These are phyloP conservation scores for Trichoderma asperellum DNA, from an alignment of 2,329 filamentous ascomycete genomes.

Conservation along the genomic window DNA sequence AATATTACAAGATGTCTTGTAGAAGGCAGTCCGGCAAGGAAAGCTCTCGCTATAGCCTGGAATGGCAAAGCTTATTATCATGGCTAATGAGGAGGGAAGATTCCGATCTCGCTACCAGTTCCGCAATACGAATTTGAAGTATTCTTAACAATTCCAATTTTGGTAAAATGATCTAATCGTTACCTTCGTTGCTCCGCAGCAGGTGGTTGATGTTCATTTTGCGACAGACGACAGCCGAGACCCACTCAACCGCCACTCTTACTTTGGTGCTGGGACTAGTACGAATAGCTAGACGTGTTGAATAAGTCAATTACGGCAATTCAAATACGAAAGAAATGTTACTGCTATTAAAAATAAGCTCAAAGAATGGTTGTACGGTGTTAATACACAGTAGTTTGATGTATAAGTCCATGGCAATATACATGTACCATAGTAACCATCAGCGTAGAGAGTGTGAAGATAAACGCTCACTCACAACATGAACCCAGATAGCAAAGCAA, in stretches of 20 bases:
- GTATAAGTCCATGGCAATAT: too few species aligned
- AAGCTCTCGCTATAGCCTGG: background rate
- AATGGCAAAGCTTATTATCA: background rate
- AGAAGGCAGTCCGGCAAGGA: background rate
- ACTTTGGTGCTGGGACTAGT: background rate
- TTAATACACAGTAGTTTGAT: too few species aligned
- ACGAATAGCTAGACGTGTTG: too few species aligned
- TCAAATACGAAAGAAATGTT: background rate
- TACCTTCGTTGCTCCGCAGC: background rate
- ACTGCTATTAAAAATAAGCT: too few species aligned
- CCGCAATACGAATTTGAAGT: background rate
- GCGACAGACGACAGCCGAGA: constrained; percentile 21
- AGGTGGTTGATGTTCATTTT: background rate
- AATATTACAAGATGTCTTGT: background rate
- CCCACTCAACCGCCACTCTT: background rate
- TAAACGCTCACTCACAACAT: too few species aligned
- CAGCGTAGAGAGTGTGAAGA: too few species aligned
- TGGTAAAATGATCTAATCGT: background rate
- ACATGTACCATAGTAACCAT: too few species aligned
- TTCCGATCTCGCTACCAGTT: background rate
- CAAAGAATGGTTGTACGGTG: too few species aligned
- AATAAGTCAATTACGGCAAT: background rate
- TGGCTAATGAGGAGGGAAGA: background rate
- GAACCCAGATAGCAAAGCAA: too few species aligned
- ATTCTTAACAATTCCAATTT: background rate